Evolutionary conservation across 2,329 filamentous ascomycete genomes (phyloP).

Genomic region (Ophiostoma sp.): DNA sequence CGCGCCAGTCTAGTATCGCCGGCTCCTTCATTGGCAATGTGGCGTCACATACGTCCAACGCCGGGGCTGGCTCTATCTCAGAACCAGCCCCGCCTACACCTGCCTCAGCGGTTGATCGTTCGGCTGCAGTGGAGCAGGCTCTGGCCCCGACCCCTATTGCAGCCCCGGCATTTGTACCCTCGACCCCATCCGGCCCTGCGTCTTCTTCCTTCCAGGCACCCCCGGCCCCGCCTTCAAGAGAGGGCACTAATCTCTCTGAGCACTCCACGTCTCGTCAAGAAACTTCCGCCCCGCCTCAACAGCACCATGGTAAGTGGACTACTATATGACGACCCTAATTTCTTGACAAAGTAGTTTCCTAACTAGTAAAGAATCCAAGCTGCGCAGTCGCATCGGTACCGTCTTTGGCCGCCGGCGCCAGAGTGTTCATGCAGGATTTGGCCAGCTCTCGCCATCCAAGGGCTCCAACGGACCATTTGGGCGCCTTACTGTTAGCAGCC

Average conservation of each 20-base stretch:
- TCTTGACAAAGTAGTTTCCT: too few relatives aligned
- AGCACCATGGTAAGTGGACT: slow-evolving; percentile 25
- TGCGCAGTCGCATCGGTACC: slow-evolving; percentile 61
- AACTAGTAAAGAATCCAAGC: slow-evolving; percentile 32
- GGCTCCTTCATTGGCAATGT: slow-evolving; percentile 29
- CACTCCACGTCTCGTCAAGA: background rate
- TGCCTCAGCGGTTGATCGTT: background rate
- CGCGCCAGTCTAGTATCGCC: slow-evolving; percentile 39
- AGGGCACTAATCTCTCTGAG: background rate
- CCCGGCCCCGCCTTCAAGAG: slow-evolving; percentile 10
- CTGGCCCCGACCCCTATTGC: background rate
- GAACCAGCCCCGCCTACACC: background rate
- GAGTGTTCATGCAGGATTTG: slow-evolving; percentile 60
- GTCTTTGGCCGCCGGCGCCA: slow-evolving; percentile 62
- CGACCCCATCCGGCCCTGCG: background rate
- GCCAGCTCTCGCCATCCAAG: slow-evolving; percentile 51
- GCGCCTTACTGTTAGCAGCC: slow-evolving; percentile 57
- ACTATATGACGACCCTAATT: background rate
- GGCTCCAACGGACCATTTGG: slow-evolving; percentile 49
- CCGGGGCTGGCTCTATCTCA: background rate
- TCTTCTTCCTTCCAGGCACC: background rate
- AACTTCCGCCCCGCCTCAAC: slow-evolving; percentile 25
- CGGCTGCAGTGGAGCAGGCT: background rate
- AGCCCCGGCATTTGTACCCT: background rate
- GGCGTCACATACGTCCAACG: background rate